phyloP scores from a whole-genome alignment of 768 basidiomycete species.

The Pleurotus ostreatus region DNA sequence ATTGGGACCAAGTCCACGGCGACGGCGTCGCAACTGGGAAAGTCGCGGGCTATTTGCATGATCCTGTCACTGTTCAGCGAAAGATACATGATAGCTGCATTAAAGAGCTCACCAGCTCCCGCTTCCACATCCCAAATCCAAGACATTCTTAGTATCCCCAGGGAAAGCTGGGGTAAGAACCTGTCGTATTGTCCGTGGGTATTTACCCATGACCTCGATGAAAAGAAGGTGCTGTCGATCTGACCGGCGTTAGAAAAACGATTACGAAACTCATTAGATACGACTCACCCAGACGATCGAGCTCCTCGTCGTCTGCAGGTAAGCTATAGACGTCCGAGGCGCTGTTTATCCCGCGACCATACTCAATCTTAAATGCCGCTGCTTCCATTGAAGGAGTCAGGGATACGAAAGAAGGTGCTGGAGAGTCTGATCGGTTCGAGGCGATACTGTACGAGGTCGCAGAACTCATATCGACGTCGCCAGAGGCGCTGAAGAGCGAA shows the following conservation, averaged over 20 bases:
- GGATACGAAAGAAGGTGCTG: slow-evolving; percentile 62
- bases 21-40: slow-evolving; percentile 62
- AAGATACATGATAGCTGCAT: slow-evolving; percentile 8
- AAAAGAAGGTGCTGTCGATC: slow-evolving; percentile 70
- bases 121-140: slow-evolving; percentile 80
- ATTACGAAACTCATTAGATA: neutral
- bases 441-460: slow-evolving; percentile 13
- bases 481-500: slow-evolving; percentile 31
- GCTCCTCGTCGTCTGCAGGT: slow-evolving; percentile 37
- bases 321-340: slow-evolving; percentile 77
- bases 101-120: slow-evolving; percentile 58
- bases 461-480: slow-evolving; percentile 39
- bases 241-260: slow-evolving; percentile 20
- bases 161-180: slow-evolving; percentile 57
- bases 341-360: slow-evolving; percentile 68
- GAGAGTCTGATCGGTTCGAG: slow-evolving; percentile 5
- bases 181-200: slow-evolving; percentile 52
- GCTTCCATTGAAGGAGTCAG: slow-evolving; percentile 60
- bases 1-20: slow-evolving; percentile 81
- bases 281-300: slow-evolving; percentile 63
- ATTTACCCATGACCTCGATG: slow-evolving; percentile 61
- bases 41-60: slow-evolving; percentile 68
- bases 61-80: slow-evolving; percentile 45
- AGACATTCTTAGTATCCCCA: slow-evolving; percentile 54
- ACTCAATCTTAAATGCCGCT: slow-evolving; percentile 58